Conservation (phyloP, 2,329 filamentous ascomycete species). For the Arthrinium phaeospermum region DNA sequence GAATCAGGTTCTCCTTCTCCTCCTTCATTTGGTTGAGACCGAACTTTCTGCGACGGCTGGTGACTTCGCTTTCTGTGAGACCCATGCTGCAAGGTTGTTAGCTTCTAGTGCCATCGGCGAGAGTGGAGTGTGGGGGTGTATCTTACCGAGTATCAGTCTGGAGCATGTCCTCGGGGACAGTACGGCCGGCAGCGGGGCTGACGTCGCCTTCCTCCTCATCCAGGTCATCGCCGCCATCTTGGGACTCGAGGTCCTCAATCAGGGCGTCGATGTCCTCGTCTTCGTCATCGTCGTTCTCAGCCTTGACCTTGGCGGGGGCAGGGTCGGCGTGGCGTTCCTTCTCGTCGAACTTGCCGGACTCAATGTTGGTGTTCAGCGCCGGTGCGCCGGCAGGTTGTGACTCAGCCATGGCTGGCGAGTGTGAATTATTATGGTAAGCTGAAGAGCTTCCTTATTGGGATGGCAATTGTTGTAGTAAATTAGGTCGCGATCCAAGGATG, state of each 20-base stretch:
- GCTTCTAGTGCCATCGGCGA: not conserved
- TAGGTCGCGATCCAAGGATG: constrained; percentile 17
- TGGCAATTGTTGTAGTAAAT: constrained; percentile 15
- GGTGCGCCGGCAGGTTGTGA: constrained; percentile 57
- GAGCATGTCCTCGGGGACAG: constrained; percentile 72
- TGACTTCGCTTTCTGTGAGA: constrained; percentile 74
- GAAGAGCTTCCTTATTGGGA: constrained; percentile 14
- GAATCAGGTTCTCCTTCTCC: constrained; percentile 81
- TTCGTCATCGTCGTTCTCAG: constrained; percentile 70
- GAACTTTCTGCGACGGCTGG: constrained; percentile 65
- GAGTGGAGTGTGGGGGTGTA: too few relatives aligned
- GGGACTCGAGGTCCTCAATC: constrained; percentile 85
- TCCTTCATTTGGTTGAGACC: constrained; percentile 91
- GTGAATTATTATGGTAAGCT: constrained; percentile 20
- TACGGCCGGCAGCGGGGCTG: constrained; percentile 59
- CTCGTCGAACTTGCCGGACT: constrained; percentile 69
- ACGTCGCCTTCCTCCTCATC: constrained; percentile 67
- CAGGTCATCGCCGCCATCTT: constrained; percentile 73
- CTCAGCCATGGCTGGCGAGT: constrained; percentile 57
- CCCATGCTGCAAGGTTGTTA: constrained; percentile 52
- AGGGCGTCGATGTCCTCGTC: constrained; percentile 86
- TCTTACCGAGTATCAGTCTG: constrained; percentile 68
- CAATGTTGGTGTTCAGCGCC: constrained; percentile 68
- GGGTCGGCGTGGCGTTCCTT: constrained; percentile 52
- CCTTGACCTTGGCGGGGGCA: constrained; percentile 47